Conservation (phyloP, 1,284 basidiomycete species). For the Apiotrichum siamense region DNA sequence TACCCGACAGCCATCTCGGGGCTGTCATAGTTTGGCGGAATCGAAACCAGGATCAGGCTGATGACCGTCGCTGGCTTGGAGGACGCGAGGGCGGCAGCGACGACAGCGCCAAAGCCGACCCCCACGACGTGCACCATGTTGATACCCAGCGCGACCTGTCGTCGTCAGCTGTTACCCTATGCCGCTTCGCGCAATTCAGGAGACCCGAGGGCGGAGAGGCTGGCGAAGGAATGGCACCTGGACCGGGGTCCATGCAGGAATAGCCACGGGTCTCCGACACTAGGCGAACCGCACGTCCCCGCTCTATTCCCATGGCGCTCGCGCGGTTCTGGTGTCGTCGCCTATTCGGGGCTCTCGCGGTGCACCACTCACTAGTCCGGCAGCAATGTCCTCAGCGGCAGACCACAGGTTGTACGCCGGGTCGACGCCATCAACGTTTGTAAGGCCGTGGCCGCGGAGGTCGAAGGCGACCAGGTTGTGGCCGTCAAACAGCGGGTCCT, state of each 20-base stretch:
- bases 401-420: slow-evolving; percentile 8
- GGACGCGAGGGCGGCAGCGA: slow-evolving; percentile 15
- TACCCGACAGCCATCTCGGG: slow-evolving; percentile 11
- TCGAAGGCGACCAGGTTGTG: slow-evolving; percentile 29
- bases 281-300: too few relatives aligned
- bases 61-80: slow-evolving; percentile 8
- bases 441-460: slow-evolving; percentile 23
- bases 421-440: slow-evolving; percentile 4
- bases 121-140: slow-evolving; percentile 22
- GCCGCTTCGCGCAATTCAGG: too few relatives aligned
- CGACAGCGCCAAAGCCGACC: slow-evolving; percentile 10
- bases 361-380: slow-evolving; percentile 13
- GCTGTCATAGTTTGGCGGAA: slow-evolving; percentile 13
- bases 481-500: slow-evolving; percentile 25
- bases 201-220: too few relatives aligned
- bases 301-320: too few relatives aligned
- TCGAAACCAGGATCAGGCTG: slow-evolving; percentile 14
- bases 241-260: too few relatives aligned
- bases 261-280: too few relatives aligned
- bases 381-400: slow-evolving; percentile 12
- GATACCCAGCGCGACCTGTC: slow-evolving; percentile 10
- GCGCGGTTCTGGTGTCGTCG: too few relatives aligned
- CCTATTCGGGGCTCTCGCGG: too few relatives aligned
- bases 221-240: too few relatives aligned
- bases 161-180: too few relatives aligned